Evolutionary conservation across 2,329 filamentous ascomycete genomes (phyloP).

Genomic region (Anthostomella pinea): DNA sequence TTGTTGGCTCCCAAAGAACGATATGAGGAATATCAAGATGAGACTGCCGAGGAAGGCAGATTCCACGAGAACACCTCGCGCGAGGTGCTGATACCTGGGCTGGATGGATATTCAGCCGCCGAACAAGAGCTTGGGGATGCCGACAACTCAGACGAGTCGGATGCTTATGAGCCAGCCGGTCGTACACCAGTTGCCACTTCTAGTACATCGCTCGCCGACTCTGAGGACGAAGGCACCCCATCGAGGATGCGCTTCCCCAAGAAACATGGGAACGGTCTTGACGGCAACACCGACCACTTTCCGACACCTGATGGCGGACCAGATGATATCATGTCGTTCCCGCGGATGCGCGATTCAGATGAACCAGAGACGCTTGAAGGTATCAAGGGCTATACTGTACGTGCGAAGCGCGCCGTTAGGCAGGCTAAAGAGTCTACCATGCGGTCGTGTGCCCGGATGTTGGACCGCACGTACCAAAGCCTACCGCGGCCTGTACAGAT

Average conservation of each 20-base stretch:
- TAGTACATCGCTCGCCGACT: conserved; percentile 46
- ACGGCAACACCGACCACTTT: conserved; percentile 23
- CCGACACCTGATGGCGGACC: conserved; percentile 39
- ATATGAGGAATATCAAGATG: conserved; percentile 62
- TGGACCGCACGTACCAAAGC: conserved; percentile 30
- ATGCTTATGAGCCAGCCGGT: conserved; percentile 52
- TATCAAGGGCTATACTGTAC: conserved; percentile 39
- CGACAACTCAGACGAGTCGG: conserved; percentile 41
- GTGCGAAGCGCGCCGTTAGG: conserved; percentile 33
- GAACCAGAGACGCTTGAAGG: conserved; percentile 41
- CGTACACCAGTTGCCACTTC: conserved; percentile 54
- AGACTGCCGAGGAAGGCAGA: conserved; percentile 55
- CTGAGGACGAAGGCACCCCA: conserved; percentile 42
- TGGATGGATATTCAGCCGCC: conserved; percentile 40
- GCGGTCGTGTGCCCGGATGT: conserved; percentile 13
- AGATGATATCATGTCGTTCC: conserved; percentile 62
- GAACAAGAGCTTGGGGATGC: conserved; percentile 31
- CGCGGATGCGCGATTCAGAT: conserved; percentile 47
- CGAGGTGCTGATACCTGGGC: conserved; percentile 44
- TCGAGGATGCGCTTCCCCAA: conserved; percentile 28
- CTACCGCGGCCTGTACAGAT: conserved; percentile 43
- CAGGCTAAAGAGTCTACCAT: conserved; percentile 26
- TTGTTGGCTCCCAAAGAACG: conserved; percentile 80
- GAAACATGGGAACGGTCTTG: conserved; percentile 28
- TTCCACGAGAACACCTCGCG: conserved; percentile 49